phyloP scores from a whole-genome alignment of 2,329 filamentous ascomycete species.

The Talaromyces piceae region DNA sequence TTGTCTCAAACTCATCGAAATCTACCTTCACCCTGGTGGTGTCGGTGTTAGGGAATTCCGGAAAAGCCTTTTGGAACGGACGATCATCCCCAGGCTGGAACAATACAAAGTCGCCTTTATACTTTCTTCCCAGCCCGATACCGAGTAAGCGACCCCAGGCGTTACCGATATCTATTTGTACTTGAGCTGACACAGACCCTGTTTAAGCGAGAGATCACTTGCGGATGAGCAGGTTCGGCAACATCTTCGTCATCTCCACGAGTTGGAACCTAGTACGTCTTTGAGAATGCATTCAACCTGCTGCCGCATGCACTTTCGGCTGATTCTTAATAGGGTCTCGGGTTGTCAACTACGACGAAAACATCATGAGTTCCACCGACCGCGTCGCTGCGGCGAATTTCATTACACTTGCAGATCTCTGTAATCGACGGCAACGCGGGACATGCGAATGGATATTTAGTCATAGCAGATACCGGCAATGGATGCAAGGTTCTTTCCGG shows the following conservation, averaged over 20 bases:
- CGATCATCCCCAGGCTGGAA: constrained; percentile 21
- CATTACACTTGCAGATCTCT: constrained; percentile 23
- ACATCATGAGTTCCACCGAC: constrained; percentile 15
- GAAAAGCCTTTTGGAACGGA: constrained; percentile 21
- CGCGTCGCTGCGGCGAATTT: constrained; percentile 17
- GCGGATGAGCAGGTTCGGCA: constrained; percentile 15
- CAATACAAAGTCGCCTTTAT: constrained; percentile 24
- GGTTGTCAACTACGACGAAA: constrained; percentile 15
- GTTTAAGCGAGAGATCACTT: constrained; percentile 13
- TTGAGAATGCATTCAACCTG: neutral
- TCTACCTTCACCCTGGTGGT: constrained; percentile 26
- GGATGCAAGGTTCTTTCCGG: constrained; percentile 20
- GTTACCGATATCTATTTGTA: neutral
- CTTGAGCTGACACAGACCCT: neutral
- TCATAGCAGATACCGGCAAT: constrained; percentile 17
- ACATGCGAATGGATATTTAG: constrained; percentile 23
- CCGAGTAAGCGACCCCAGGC: constrained; percentile 13
- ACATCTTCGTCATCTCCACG: constrained; percentile 11
- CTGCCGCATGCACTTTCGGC: neutral
- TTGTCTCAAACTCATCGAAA: constrained; percentile 20
- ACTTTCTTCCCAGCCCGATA: constrained; percentile 21
- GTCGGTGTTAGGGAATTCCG: constrained; percentile 19
- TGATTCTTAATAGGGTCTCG: neutral
- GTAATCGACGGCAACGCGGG: constrained; percentile 20
- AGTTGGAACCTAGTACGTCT: constrained; percentile 16